Evolutionary conservation across 805 yeast species (phyloP).

Genomic region (Teunomyces stri): DNA sequence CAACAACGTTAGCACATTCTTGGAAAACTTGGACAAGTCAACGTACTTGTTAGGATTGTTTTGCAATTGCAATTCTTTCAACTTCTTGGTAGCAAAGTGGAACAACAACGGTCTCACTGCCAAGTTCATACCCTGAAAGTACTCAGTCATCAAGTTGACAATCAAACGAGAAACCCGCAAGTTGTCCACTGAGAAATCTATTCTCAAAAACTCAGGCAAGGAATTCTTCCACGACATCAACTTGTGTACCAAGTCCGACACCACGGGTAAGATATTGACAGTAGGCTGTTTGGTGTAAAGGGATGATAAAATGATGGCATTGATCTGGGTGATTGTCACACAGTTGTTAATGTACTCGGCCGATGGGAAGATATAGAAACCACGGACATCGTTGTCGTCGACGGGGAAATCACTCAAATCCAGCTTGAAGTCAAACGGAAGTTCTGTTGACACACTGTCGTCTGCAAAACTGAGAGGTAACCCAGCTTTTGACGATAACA

Average conservation of each 20-base stretch:
- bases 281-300: constrained; percentile 75
- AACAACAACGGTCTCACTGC: constrained; percentile 76
- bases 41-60: constrained; percentile 48
- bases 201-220: constrained; percentile 61
- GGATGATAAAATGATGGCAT: constrained; percentile 67
- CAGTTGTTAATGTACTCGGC: constrained; percentile 75
- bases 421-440: constrained; percentile 72
- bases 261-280: constrained; percentile 70
- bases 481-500: constrained; percentile 82
- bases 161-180: constrained; percentile 61
- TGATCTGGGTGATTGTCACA: constrained; percentile 75
- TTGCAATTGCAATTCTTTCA: constrained; percentile 46
- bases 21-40: constrained; percentile 66
- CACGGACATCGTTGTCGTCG: constrained; percentile 51
- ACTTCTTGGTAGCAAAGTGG: constrained; percentile 69
- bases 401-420: constrained; percentile 36
- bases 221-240: constrained; percentile 65
- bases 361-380: constrained; percentile 72
- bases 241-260: constrained; percentile 65
- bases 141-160: constrained; percentile 77
- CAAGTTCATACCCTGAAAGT: constrained; percentile 76
- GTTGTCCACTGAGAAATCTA: constrained; percentile 55
- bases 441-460: constrained; percentile 74
- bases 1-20: constrained; percentile 61
- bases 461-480: constrained; percentile 76